Conservation (phyloP, 2,329 filamentous ascomycete species). For the Lecanicillium sp. region DNA sequence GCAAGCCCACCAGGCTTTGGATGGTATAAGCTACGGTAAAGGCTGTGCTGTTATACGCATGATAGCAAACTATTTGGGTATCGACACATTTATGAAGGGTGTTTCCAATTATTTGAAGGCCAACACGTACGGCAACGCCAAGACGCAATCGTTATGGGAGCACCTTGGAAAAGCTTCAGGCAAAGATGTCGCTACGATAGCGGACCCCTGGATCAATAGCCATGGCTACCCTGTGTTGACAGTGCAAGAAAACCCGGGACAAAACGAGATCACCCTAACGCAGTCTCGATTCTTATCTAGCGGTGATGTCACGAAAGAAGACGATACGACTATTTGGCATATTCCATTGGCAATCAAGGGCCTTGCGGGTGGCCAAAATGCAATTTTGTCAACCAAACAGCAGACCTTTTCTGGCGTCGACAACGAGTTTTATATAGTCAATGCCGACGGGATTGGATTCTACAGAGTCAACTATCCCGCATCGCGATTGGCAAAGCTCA, state of each 20-base stretch:
- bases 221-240: conserved; percentile 91
- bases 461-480: conserved; percentile 91
- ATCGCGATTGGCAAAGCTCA: conserved; percentile 69
- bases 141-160: conserved; percentile 83
- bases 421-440: conserved; percentile 85
- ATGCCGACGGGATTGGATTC: conserved; percentile 78
- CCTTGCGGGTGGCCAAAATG: conserved; percentile 50
- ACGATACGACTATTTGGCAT: conserved; percentile 93
- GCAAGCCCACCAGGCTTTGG: conserved; percentile 96
- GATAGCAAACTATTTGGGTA: conserved; percentile 85
- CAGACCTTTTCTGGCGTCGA: conserved; percentile 68
- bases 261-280: conserved; percentile 58
- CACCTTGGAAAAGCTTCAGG: conserved; percentile 82
- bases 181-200: conserved; percentile 75
- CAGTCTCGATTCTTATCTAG: conserved; percentile 87
- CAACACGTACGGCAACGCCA: conserved; percentile 83
- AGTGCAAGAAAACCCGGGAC: conserved; percentile 71
- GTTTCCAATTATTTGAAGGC: conserved; percentile 86
- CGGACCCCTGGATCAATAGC: conserved; percentile 91
- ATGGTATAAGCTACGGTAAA: conserved; percentile 92
- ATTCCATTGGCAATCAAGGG: conserved; percentile 72
- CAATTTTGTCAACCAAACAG: conserved; percentile 67
- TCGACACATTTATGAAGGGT: conserved; percentile 80
- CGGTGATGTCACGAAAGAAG: conserved; percentile 82
- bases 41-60: conserved; percentile 94